Percentiles rank a stretch among this genome's conserved stretches.
These are phyloP conservation scores for Candida tropicalis DNA, from an alignment of 1,139 yeast species.

Conservation along the genomic window DNA sequence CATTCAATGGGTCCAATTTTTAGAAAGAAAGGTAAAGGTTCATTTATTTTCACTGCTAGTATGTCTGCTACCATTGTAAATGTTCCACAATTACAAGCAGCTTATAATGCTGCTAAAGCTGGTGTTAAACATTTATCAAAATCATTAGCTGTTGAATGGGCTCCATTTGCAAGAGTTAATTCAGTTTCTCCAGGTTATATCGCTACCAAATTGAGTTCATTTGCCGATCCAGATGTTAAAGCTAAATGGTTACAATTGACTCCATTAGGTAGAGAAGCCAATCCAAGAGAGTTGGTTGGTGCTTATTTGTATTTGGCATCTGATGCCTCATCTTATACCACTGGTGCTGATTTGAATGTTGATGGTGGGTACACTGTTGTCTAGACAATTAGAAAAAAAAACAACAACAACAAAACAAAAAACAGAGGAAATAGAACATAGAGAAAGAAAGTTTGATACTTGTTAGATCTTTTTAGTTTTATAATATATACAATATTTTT, in stretches of 20 bases:
- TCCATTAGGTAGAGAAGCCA: constrained; percentile 56
- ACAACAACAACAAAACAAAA: no score
- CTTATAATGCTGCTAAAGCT: constrained; percentile 60
- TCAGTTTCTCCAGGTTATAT: constrained; percentile 61
- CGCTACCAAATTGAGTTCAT: constrained; percentile 51
- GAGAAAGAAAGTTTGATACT: not conserved
- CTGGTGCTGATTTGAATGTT: constrained; percentile 54
- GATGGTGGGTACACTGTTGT: constrained; percentile 67
- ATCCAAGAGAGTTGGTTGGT: constrained; percentile 57
- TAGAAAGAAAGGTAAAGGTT: constrained; percentile 37
- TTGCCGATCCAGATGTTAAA: constrained; percentile 34
- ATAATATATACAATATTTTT: no score
- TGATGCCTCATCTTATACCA: constrained; percentile 52
- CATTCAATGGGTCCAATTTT: constrained; percentile 51
- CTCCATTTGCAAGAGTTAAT: constrained; percentile 52
- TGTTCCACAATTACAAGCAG: constrained; percentile 65
- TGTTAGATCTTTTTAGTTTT: no score
- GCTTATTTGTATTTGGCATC: constrained; percentile 54
- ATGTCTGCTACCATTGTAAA: constrained; percentile 60
- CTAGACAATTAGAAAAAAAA: no score
- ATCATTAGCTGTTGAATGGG: constrained; percentile 58
- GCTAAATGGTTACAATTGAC: constrained; percentile 43
- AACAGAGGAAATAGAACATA: not conserved
- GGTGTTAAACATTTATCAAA: constrained; percentile 51
- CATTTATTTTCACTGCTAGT: constrained; percentile 30